A percentile compares a stretch with the other conserved stretches of the same genome.
Evolutionary conservation across 305 asterid species (phyloP).

Genomic region (Solanum hybrid): DNA sequence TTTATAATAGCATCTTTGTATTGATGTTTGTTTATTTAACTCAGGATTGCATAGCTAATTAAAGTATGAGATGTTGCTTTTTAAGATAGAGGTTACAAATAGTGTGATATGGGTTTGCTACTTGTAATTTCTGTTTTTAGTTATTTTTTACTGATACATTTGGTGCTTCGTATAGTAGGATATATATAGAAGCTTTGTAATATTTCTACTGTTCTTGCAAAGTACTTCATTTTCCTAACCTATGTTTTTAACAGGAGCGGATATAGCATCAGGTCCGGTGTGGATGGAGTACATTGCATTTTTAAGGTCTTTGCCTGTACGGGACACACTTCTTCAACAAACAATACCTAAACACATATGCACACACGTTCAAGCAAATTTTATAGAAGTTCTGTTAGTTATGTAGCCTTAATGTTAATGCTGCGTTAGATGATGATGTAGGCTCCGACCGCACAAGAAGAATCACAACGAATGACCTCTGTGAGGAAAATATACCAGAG

Average conservation of each 20-base stretch:
- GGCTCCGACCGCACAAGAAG: constrained; percentile 70
- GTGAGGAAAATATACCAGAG: constrained; percentile 80
- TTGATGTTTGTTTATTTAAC: background rate
- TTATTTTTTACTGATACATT: background rate
- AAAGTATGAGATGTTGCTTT: constrained; percentile 1
- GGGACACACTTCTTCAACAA: constrained; percentile 16
- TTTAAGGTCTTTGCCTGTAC: constrained; percentile 75
- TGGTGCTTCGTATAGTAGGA: background rate
- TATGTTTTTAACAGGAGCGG: constrained; percentile 57
- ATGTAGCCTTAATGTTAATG: background rate
- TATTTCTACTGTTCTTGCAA: background rate
- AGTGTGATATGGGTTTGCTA: background rate
- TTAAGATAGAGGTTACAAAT: background rate
- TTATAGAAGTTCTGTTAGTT: background rate
- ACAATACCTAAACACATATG: background rate
- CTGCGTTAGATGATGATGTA: constrained; percentile 25
- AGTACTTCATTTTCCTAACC: background rate
- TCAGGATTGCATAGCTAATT: background rate
- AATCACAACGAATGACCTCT: constrained; percentile 72
- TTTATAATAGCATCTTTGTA: background rate
- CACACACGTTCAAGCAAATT: background rate
- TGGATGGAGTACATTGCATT: constrained; percentile 91
- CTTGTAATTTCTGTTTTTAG: background rate
- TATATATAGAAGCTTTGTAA: background rate
- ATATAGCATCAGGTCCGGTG: constrained; percentile 81